phyloP scores from a whole-genome alignment of 495 filamentous ascomycete species.

The Penicillium steckii region DNA sequence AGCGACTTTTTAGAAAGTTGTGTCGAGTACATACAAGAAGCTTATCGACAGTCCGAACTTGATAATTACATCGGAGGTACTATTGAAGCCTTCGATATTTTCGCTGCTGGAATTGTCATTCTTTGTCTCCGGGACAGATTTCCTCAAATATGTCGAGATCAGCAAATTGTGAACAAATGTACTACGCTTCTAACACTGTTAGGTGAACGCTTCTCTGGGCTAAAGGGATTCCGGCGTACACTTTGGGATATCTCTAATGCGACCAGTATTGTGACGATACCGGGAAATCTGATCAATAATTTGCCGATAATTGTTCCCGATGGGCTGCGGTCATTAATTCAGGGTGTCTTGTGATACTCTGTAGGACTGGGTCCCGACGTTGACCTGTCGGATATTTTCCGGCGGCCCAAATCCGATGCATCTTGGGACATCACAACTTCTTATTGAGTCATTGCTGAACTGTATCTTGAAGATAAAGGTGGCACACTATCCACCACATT shows the following conservation, averaged over 20 bases:
- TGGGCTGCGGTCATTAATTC: slow-evolving; percentile 10
- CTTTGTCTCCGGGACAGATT: slow-evolving; percentile 10
- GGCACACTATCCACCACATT: neutral
- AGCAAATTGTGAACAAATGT: slow-evolving; percentile 12
- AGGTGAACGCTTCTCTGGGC: slow-evolving; percentile 15
- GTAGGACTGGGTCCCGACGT: neutral
- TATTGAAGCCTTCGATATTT: slow-evolving; percentile 25
- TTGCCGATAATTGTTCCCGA: slow-evolving; percentile 14
- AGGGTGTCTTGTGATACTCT: neutral
- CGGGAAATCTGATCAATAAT: slow-evolving; percentile 11
- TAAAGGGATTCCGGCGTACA: slow-evolving; percentile 17
- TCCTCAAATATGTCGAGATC: neutral
- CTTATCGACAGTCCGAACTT: slow-evolving; percentile 15
- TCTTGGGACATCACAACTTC: neutral
- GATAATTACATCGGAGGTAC: slow-evolving; percentile 19
- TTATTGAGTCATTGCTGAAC: neutral
- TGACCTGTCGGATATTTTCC: neutral
- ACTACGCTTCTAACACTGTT: slow-evolving; percentile 14
- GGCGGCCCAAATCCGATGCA: neutral
- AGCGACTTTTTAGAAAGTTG: slow-evolving; percentile 14
- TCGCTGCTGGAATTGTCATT: slow-evolving; percentile 18
- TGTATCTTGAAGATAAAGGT: neutral
- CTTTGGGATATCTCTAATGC: slow-evolving; percentile 14
- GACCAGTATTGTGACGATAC: neutral
- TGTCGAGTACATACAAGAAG: slow-evolving; percentile 19